Base-by-base conservation (phyloP, 257 asterid genomes). In the Penstemon eatonii region DNA sequence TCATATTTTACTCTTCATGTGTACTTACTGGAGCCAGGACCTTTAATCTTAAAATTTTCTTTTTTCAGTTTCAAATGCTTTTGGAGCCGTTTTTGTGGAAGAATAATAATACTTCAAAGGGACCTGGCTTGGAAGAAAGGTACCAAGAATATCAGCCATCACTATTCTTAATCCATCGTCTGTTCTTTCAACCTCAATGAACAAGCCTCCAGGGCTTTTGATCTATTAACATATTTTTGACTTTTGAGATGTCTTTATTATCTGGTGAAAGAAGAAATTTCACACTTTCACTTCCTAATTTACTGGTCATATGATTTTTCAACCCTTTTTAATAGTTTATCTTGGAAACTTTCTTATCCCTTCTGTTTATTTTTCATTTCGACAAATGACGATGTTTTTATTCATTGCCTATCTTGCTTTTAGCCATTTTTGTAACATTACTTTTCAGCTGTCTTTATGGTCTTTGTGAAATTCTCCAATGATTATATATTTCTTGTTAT, bases 11-110 rank as follows among this genome's bases (percentile, higher is more conserved):
- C 37, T 37, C 43, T 45, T 40, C 13, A 42, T 8, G 69, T 50
- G 69, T 42, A 38, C 44, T 60, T 74, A 61, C 15, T 57, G 66
- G 56, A 53, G 38, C 67, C 10, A 3, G 66, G 63, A 39, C 65
- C 53, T 36, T 62, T 63, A 36, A 5, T 4, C 46, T 5, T 55
- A 44, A 57, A 37, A 18, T 45, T 63, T 60, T 63, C 60, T 69
- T 45, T 76, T 80, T 78, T 73, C 90, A 92, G 98, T 77, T 89
- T 78, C 95, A 87, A 66, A 45, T 92, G 52, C 81, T 92, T 68
- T 59, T 87, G 75, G 98, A 89, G 83, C 98, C 98, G 45, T 68
- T 89, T 72, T 75, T 85, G 61, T 92, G 98, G 98, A 89, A 87
- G 87, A 87, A 78, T 4, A 79, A 77, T 39, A 73, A 70, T 50